Conservation (phyloP, 768 basidiomycete genomes). For the Cubamyces sp. region DNA sequence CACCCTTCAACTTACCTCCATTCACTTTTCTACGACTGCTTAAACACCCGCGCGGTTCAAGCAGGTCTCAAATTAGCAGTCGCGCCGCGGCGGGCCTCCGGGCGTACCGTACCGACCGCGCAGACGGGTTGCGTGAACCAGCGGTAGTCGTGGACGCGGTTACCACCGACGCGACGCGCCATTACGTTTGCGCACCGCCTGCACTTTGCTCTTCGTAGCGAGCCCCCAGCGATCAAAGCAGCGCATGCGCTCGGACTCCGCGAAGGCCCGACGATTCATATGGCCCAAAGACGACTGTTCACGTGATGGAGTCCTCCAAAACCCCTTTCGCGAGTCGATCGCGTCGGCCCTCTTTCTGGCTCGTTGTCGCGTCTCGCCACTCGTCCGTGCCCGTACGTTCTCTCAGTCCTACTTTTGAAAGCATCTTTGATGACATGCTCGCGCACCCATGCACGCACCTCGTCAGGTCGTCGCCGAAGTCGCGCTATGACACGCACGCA, state of each 20-base stretch:
- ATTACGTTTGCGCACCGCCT: not conserved
- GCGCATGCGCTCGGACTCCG: not conserved
- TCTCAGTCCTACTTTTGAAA: not conserved
- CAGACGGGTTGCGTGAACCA: no score
- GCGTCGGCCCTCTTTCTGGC: not conserved
- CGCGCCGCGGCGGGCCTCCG: not conserved
- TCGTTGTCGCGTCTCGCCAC: not conserved
- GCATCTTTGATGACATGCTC: not conserved
- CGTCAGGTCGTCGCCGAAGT: not conserved
- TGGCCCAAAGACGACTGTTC: not conserved
- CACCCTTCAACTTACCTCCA: not conserved
- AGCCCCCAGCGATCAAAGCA: slow-evolving; percentile 6
- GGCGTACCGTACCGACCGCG: no score
- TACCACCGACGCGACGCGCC: not conserved
- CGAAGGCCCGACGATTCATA: not conserved
- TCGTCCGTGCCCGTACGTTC: not conserved
- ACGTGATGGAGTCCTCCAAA: slow-evolving; percentile 13
- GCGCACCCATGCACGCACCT: not conserved
- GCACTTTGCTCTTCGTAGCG: slow-evolving; percentile 2
- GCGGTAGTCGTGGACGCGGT: not conserved
- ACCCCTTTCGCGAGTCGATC: not conserved
- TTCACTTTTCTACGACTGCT: not conserved
- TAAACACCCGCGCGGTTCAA: no score
- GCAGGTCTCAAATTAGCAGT: not conserved
- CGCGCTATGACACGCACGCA: slow-evolving; percentile 11